A percentile compares a stretch with the other conserved stretches of the same genome.
These are phyloP conservation scores for Serendipita sp. DNA, from an alignment of 768 basidiomycete genomes.

Conservation along the genomic window DNA sequence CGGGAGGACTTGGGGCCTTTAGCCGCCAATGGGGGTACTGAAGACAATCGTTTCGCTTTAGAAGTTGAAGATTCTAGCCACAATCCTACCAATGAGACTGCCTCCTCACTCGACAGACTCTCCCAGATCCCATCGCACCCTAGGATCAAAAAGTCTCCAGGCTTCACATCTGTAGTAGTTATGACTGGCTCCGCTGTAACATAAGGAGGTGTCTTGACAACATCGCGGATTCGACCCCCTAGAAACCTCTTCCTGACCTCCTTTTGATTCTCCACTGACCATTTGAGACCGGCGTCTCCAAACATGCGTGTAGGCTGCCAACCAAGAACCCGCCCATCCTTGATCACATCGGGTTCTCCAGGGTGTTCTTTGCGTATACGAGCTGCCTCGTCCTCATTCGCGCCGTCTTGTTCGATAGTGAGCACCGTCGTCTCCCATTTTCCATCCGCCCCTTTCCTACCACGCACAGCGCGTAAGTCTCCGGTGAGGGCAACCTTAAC, in stretches of 20 bases:
- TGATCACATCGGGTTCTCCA: constrained; percentile 44
- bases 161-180: constrained; percentile 24
- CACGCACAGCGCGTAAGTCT: constrained; percentile 35
- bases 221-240: constrained; percentile 16
- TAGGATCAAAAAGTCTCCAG: constrained; percentile 39
- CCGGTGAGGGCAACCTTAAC: constrained; percentile 31
- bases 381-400: constrained; percentile 47
- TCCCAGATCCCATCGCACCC: constrained; percentile 40
- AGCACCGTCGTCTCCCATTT: constrained; percentile 30
- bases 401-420: constrained; percentile 56
- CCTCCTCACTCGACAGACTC: constrained; percentile 36
- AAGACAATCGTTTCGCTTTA: neutral
- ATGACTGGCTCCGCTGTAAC: constrained; percentile 38
- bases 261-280: constrained; percentile 24
- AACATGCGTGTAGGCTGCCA: constrained; percentile 28
- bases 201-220: constrained; percentile 33
- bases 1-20: constrained; percentile 9
- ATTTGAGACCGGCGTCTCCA: constrained; percentile 30
- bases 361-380: constrained; percentile 52
- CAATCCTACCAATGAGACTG: constrained; percentile 35
- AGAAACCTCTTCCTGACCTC: constrained; percentile 23
- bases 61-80: constrained; percentile 24
- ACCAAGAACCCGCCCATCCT: constrained; percentile 54
- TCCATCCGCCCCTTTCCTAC: constrained; percentile 22
- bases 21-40: neutral